Evolutionary conservation across 495 filamentous ascomycete species (phyloP), one percentile per base, ranked within the genome.

Genomic region (Emericellopsis terricola): DNA sequence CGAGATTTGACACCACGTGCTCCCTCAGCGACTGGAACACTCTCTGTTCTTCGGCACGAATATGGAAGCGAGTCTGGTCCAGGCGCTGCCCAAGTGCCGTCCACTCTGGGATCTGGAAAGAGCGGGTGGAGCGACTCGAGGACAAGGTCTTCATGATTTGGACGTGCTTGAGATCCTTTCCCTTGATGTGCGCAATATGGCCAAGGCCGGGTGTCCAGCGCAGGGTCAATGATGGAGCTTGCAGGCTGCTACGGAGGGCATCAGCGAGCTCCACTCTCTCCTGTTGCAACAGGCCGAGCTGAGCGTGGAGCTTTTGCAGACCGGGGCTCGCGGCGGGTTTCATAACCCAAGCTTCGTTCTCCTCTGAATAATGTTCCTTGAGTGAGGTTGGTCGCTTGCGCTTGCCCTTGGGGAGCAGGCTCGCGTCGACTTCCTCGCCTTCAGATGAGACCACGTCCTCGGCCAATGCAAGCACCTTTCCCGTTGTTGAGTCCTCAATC

Each of bases 121-220:
- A 77, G 13, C 77, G 69, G 0, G 89, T 94, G 7, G 71, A 77
- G 45, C 84, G 92, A 42, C 77, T 85, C 7, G 81, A 73, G 29
- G 69, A 73, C 23, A 92, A 66, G 33, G 62, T 74, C 33, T 69
- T 65, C 13, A 74, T 70, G 14, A 58, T 56, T 1, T 57, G 44
- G 5, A 43, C 20, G 15, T 39, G 31, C 8, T 49, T 62, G 20
- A 69, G 60, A 41, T 91, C 74, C 52, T 77, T 86, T 19, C 82
- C 83, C 56, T 79, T 93, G 40, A 94, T 69, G 43, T 94, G 85
- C 52, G 80, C 89, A 39, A 89, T 76, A 48, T 97, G 81, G 2
- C 89, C 85, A 3, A 87, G 60, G 1, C 72, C 71, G 0, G 89
- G 74, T 5, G 77, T 79, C 80, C 82, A 94, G 37, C 72, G 74